Conservation (phyloP, 2,329 filamentous ascomycete species). For the Paracorniculantispora psalliotae region DNA sequence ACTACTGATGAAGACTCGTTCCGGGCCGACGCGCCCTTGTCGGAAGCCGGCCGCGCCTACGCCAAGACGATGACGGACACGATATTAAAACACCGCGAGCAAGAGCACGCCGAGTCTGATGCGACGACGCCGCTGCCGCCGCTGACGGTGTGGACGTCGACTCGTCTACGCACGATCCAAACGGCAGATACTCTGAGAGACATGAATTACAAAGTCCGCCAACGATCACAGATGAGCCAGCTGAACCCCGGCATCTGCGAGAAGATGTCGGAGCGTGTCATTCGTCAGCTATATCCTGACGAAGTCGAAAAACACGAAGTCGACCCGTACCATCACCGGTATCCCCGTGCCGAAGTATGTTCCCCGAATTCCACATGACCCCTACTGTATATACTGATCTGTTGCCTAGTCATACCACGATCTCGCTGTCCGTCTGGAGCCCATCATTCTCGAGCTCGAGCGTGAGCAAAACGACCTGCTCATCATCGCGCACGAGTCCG, state of each 20-base stretch:
- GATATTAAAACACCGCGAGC: conserved; percentile 75
- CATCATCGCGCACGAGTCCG: conserved; percentile 96
- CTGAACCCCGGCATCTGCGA: conserved; percentile 95
- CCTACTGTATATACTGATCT: conserved; percentile 7
- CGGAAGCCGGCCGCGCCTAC: conserved; percentile 73
- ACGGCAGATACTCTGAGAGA: conserved; percentile 78
- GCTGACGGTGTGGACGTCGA: conserved; percentile 92
- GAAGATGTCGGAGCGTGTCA: conserved; percentile 79
- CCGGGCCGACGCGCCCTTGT: conserved; percentile 83
- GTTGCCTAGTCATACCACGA: conserved; percentile 83
- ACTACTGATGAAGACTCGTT: conserved; percentile 87
- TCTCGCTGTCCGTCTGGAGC: conserved; percentile 93
- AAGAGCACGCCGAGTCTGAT: conserved; percentile 67
- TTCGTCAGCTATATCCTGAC: conserved; percentile 78
- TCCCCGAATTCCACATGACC: neutral
- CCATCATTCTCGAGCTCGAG: conserved; percentile 95
- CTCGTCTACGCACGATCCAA: conserved; percentile 81
- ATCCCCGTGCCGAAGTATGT: conserved; percentile 82
- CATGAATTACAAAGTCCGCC: conserved; percentile 77
- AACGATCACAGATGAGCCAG: conserved; percentile 94
- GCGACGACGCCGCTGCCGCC: conserved; percentile 66
- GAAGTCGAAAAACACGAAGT: conserved; percentile 89
- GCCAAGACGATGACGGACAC: conserved; percentile 81
- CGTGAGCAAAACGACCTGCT: conserved; percentile 96
- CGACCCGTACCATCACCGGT: conserved; percentile 95